Evolutionary conservation across 164 flowering plant genomes (phyloP).

Genomic region (Paratinospora sagittata): DNA sequence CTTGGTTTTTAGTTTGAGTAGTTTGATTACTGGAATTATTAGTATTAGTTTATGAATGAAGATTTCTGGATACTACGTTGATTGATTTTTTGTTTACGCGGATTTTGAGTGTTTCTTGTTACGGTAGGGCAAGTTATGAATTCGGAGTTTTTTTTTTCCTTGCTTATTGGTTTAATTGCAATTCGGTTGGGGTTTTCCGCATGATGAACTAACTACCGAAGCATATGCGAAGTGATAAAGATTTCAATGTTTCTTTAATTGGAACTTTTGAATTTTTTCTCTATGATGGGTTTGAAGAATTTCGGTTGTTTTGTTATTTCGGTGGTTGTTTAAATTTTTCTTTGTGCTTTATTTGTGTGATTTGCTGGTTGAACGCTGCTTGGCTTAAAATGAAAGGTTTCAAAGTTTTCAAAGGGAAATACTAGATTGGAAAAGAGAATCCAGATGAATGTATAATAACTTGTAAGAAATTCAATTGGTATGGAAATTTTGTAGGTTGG

Average conservation of each 20-base stretch:
- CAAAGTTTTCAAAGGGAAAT: not conserved
- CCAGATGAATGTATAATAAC: not conserved
- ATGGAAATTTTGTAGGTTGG: not conserved
- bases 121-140: constrained; percentile 7
- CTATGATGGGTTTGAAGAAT: too few species aligned
- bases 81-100: not conserved
- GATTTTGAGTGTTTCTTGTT: not conserved
- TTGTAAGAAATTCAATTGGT: not conserved
- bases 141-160: not conserved
- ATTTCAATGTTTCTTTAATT: not conserved
- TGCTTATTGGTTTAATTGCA: not conserved
- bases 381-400: not conserved
- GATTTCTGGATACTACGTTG: not conserved
- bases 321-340: not conserved
- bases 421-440: not conserved
- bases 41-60: not conserved
- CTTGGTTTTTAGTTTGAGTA: not conserved
- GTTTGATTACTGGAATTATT: not conserved
- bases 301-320: not conserved
- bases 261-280: not conserved
- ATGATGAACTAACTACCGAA: not conserved
- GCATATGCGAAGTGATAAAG: not conserved
- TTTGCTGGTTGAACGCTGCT: not conserved
- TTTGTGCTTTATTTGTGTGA: not conserved
- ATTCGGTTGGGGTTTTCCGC: not conserved